These are phyloP conservation scores for Cadophora sp. DNA, from an alignment of 2,329 filamentous ascomycete genomes.

Conservation along the genomic window DNA sequence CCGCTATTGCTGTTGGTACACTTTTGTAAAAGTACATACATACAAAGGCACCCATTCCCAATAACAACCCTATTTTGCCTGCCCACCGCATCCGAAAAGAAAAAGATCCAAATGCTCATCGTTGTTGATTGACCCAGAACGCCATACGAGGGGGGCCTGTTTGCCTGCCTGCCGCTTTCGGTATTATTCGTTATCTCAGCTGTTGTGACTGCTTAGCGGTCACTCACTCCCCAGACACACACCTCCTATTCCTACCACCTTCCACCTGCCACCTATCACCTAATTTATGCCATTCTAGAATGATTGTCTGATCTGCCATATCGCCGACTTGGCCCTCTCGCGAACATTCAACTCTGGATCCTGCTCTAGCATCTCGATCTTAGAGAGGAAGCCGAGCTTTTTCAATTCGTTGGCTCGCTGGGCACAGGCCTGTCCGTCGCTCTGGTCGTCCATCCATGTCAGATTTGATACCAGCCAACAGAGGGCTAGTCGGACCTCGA, in stretches of 20 bases:
- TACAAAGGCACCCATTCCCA: background rate
- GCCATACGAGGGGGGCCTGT: background rate
- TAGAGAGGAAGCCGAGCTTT: slow-evolving; percentile 72
- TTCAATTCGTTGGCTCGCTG: slow-evolving; percentile 73
- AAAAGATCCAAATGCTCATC: slow-evolving; percentile 1
- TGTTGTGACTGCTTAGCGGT: too few relatives aligned
- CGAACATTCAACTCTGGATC: slow-evolving; percentile 83
- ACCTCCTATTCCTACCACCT: background rate
- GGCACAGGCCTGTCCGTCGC: slow-evolving; percentile 68
- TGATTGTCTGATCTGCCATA: slow-evolving; percentile 67
- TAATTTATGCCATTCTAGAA: too few relatives aligned
- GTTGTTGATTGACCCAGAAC: slow-evolving; percentile 2
- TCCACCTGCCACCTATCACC: background rate
- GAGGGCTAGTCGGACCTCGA: slow-evolving; percentile 77
- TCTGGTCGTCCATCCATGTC: slow-evolving; percentile 78
- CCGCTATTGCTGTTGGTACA: slow-evolving; percentile 12
- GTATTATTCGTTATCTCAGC: slow-evolving; percentile 3
- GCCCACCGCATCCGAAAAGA: background rate
- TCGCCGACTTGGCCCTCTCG: slow-evolving; percentile 81
- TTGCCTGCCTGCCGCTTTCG: background rate
- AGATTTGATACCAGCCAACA: slow-evolving; percentile 89
- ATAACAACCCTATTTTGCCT: background rate
- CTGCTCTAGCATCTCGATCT: slow-evolving; percentile 66
- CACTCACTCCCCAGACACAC: too few relatives aligned
- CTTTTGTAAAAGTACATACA: slow-evolving; percentile 6